Conservation (phyloP, 2,329 filamentous ascomycete species). For the Magnaporthiopsis incrustans region DNA sequence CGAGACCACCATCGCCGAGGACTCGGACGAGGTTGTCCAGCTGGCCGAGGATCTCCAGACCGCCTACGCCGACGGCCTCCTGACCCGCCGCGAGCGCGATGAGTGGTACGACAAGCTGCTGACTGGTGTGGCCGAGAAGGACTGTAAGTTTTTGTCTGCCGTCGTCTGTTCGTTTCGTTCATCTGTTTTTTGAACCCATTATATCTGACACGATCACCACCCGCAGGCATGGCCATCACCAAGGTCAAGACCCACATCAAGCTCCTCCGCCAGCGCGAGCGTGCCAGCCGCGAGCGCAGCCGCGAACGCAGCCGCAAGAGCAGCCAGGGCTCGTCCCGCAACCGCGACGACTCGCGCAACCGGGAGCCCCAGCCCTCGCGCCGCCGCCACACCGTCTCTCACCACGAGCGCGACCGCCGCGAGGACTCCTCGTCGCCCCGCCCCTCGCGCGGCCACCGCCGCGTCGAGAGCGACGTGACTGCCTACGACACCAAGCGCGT, state of each 20-base stretch:
- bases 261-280: conserved; percentile 1
- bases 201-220: background rate
- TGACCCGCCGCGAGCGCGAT: conserved; percentile 17
- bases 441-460: background rate
- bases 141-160: conserved; percentile 15
- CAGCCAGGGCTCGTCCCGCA: background rate
- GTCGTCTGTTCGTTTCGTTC: background rate
- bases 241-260: background rate
- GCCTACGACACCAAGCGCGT: background rate
- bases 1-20: conserved; percentile 15
- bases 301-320: background rate
- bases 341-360: background rate
- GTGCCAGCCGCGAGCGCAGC: background rate
- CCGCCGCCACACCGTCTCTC: background rate
- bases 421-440: background rate
- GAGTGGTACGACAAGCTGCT: conserved; percentile 21
- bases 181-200: background rate
- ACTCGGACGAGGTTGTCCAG: conserved; percentile 9
- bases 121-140: conserved; percentile 19
- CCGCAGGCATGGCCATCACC: background rate
- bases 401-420: background rate
- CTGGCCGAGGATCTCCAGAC: conserved; percentile 11
- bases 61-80: conserved; percentile 14
- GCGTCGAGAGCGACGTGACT: background rate
- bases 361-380: background rate